phyloP scores from a whole-genome alignment of 116 monocot genomes.

The Iris pallida region DNA sequence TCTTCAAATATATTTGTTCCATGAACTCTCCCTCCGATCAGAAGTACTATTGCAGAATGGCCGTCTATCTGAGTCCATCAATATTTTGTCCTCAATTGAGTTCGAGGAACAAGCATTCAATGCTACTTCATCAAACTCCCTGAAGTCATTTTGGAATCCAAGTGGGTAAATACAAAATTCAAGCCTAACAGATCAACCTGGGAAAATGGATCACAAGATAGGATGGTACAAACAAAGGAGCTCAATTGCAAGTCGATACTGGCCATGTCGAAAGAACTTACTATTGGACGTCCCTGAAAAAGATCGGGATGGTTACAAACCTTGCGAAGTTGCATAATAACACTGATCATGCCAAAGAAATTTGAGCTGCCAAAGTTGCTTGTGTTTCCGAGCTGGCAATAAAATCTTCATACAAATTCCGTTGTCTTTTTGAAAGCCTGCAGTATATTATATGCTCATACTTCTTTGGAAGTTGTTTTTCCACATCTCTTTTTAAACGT shows the following conservation, averaged over 20 bases:
- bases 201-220: conserved; percentile 58
- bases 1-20: conserved; percentile 83
- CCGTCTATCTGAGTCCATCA: conserved; percentile 7
- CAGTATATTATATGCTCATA: conserved; percentile 93
- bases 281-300: conserved; percentile 95
- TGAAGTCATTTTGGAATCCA: conserved; percentile 72
- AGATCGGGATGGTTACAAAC: conserved; percentile 99
- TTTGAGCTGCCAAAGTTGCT: conserved; percentile 84
- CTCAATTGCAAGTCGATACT: conserved; percentile 84
- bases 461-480: conserved; percentile 93
- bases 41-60: conserved; percentile 1
- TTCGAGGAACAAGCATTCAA: conserved; percentile 24
- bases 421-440: conserved; percentile 81
- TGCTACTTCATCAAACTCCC: conserved; percentile 73
- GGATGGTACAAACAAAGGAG: conserved; percentile 52
- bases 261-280: conserved; percentile 92
- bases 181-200: conserved; percentile 61
- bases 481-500: conserved; percentile 91
- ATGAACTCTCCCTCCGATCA: conserved; percentile 23
- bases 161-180: conserved; percentile 72
- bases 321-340: conserved; percentile 99
- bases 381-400: conserved; percentile 98
- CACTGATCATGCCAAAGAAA: conserved; percentile 99
- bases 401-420: conserved; percentile 98
- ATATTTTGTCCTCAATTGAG: conserved; percentile 9